Conservation (phyloP, 257 asterid genomes). For the Ligustrum vulgare region DNA sequence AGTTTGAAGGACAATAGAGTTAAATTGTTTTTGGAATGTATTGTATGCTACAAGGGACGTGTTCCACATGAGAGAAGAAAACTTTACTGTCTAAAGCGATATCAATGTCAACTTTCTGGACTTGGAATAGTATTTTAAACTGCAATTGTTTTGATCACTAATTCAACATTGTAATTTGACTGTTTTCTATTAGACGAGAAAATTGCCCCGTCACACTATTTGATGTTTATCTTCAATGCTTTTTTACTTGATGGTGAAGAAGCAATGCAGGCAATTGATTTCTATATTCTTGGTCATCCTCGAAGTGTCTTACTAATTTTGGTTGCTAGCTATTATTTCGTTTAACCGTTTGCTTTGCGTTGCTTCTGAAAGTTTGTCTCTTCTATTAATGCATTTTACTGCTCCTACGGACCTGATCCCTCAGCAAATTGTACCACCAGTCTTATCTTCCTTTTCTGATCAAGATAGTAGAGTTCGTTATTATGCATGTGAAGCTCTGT, state of each 20-base stretch:
- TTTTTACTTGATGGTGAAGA: not conserved
- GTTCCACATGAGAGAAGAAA: not conserved
- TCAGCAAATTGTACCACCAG: constrained; percentile 99
- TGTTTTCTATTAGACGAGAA: not conserved
- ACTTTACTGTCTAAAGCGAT: not conserved
- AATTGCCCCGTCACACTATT: not conserved
- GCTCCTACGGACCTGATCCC: constrained; percentile 21
- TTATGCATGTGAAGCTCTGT: constrained; percentile 97
- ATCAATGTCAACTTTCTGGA: not conserved
- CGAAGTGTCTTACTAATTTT: not conserved
- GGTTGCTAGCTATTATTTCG: constrained; percentile 11
- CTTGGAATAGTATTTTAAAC: not conserved
- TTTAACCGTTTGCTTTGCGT: constrained; percentile 17
- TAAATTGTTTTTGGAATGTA: not conserved
- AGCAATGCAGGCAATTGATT: constrained; percentile 5
- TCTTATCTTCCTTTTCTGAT: constrained; percentile 79
- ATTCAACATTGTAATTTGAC: not conserved
- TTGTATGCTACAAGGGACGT: not conserved
- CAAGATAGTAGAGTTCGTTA: constrained; percentile 99
- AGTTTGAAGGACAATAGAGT: not conserved
- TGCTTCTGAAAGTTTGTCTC: constrained; percentile 5
- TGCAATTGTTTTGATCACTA: not conserved
- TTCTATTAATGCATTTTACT: constrained; percentile 29
- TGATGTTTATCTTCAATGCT: not conserved
- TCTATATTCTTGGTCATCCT: not conserved